Evolutionary conservation across 257 asterid species (phyloP).

Genomic region (Solanum arcanum): DNA sequence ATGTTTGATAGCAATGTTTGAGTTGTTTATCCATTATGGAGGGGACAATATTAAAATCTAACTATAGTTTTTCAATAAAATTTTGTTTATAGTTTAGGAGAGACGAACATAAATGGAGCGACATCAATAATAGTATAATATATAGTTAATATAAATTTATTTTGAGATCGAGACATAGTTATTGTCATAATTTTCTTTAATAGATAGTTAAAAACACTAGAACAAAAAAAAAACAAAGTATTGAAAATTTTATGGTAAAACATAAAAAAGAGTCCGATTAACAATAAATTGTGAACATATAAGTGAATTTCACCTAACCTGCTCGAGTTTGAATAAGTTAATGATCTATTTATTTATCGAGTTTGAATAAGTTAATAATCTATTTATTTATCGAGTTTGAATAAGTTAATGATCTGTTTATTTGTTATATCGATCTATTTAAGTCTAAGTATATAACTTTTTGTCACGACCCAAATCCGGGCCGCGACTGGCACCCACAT

Average conservation of each 20-base stretch:
- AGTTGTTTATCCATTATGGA: background rate
- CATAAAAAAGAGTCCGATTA: background rate
- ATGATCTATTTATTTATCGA: background rate
- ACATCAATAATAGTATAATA: background rate
- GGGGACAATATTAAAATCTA: background rate
- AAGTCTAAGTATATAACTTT: accelerated
- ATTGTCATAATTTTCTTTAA: background rate
- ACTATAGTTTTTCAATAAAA: background rate
- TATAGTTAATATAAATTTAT: background rate
- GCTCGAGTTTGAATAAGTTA: background rate
- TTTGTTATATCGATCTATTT: background rate
- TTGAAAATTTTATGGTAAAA: background rate
- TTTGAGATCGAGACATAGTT: accelerated
- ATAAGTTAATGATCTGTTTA: background rate
- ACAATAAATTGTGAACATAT: background rate
- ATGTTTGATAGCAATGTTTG: background rate
- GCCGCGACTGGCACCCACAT: too few species aligned
- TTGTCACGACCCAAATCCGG: too few species aligned
- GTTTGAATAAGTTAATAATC: background rate
- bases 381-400: too few species aligned
- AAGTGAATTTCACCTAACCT: background rate
- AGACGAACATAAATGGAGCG: background rate
- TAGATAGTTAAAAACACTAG: background rate
- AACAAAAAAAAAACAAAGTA: background rate
- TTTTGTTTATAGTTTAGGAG: background rate